Base-by-base conservation (phyloP, 805 yeast species). In the Metschnikowia lochheadii region DNA sequence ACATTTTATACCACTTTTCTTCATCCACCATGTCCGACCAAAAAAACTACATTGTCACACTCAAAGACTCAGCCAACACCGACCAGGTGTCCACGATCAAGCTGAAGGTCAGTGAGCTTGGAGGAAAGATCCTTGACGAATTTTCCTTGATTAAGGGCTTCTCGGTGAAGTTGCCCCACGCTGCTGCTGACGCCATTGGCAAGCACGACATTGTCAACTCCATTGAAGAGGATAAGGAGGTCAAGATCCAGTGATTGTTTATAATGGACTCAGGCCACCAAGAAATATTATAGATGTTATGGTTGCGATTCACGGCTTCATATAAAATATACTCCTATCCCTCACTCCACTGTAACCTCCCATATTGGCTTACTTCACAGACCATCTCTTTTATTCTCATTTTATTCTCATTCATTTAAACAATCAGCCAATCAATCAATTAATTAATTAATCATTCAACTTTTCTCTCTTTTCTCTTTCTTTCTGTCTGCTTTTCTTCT, bases 181-280 rank as follows among this genome's bases (percentile, higher is more conserved):
- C 75, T 54, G 84, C 80, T 56, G 71, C 78, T 34, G 63, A 66
- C 20, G 56, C 79, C n/a, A 63, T 85, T 57, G 65, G 71, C 55
- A 60, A 65, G 39, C 76, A 80, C 60, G 79, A 77, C 29, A 76
- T 73, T 44, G 83, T 85, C 56, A 77, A 79, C 44, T 67, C 75
- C 38, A 71, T 84, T 55, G 91, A 85, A 65, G 89, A 82, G 63
- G 91, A 85, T 63, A 70, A 77, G 61, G 86, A 81, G 61, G 89
- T 85, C 39, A 73, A 75, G 57, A 79, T 75, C 56, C 72, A 72
- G 45, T 53, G 46, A 31, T 23, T 20, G 3, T 13, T 3, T 37
- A 26, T 26, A 10, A 26, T 26, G 29, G 29, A 26, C 29, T 5
- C 29, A 8, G 29, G 29, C 2, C 11, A 26, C 29, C 29, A 26